Conservation (phyloP, 768 basidiomycete genomes). For the Botryobasidium botryosum region DNA sequence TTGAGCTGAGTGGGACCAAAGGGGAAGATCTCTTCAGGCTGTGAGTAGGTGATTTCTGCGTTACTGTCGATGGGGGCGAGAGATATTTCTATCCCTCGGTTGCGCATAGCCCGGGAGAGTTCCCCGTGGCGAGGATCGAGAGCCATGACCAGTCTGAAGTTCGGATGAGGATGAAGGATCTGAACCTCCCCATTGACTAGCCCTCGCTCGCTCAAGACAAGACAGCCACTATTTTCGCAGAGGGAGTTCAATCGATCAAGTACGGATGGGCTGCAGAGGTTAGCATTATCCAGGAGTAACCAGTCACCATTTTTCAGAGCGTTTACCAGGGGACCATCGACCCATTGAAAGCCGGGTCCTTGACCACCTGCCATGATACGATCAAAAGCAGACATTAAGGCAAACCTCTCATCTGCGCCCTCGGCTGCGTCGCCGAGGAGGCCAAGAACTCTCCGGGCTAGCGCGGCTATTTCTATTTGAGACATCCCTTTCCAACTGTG, state of each 20-base stretch:
- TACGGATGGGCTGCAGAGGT: slow-evolving; percentile 88
- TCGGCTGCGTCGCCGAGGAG: no score
- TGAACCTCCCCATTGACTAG: slow-evolving; percentile 61
- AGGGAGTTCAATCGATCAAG: slow-evolving; percentile 93
- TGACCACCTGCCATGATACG: no score
- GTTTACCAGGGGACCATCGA: slow-evolving; percentile 77
- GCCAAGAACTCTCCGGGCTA: no score
- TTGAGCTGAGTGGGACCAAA: no score
- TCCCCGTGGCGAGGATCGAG: slow-evolving; percentile 86
- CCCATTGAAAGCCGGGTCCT: slow-evolving; percentile 95
- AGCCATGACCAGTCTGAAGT: slow-evolving; percentile 88
- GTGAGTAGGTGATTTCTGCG: no score
- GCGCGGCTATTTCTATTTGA: no score
- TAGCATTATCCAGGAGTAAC: slow-evolving; percentile 83
- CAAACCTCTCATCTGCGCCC: no score
- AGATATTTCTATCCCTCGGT: slow-evolving; percentile 83
- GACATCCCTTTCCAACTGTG: no score
- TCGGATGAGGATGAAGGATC: slow-evolving; percentile 60
- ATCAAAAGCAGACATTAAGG: no score
- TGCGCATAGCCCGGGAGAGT: slow-evolving; percentile 94
- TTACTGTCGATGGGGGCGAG: not conserved
- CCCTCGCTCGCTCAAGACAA: slow-evolving; percentile 84
- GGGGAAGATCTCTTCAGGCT: no score
- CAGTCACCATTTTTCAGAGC: slow-evolving; percentile 81
- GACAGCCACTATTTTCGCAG: slow-evolving; percentile 67